Conservation (phyloP, 2,329 filamentous ascomycete genomes). For the Leptographium galeiforme region DNA sequence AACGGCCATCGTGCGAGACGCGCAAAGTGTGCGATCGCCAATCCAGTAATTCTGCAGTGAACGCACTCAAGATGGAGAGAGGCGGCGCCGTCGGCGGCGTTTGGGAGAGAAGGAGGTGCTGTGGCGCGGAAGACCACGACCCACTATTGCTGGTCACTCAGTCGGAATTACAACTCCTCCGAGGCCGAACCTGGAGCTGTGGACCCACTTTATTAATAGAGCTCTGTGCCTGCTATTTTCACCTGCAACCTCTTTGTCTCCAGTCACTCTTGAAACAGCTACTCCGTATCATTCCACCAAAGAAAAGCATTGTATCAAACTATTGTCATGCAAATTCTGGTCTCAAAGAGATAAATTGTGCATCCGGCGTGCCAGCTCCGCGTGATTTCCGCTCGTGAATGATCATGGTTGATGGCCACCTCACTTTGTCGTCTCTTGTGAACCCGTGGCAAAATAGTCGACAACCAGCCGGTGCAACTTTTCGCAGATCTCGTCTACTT, state of each 20-base stretch:
- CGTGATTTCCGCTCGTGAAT: too few species aligned
- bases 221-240: too few species aligned
- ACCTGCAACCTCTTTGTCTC: too few species aligned
- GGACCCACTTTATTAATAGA: too few species aligned
- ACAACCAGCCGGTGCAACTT: constrained; percentile 35
- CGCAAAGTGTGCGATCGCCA: neutral
- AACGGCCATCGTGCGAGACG: constrained; percentile 31
- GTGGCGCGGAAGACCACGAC: neutral
- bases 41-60: neutral
- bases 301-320: too few species aligned
- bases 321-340: too few species aligned
- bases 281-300: too few species aligned
- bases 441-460: constrained; percentile 27
- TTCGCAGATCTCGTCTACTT: constrained; percentile 42
- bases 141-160: constrained; percentile 3
- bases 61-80: neutral
- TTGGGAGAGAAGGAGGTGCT: neutral
- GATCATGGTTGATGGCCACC: neutral
- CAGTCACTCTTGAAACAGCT: too few species aligned
- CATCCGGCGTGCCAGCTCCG: too few species aligned
- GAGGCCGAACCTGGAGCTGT: neutral
- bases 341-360: too few species aligned
- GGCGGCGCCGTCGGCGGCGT: neutral
- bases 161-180: constrained; percentile 7
- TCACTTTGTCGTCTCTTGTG: neutral